phyloP scores from a whole-genome alignment of 768 basidiomycete species.

The Terana coerulea region DNA sequence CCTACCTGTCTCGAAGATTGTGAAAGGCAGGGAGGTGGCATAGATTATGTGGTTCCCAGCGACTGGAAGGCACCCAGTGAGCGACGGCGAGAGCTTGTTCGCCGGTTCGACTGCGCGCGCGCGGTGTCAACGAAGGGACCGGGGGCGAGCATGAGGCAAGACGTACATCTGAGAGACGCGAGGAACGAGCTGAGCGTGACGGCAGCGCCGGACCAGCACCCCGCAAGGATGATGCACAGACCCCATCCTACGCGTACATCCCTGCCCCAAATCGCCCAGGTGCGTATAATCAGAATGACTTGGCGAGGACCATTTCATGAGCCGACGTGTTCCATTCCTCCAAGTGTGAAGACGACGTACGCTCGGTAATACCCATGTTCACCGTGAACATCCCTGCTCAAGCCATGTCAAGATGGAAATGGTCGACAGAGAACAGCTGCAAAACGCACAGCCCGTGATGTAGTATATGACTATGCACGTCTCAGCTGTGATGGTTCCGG shows the following conservation, averaged over 20 bases:
- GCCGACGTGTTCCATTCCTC: not conserved
- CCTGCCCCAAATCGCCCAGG: conserved; percentile 11
- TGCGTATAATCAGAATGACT: conserved; percentile 7
- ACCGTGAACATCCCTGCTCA: not conserved
- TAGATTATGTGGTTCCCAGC: conserved; percentile 4
- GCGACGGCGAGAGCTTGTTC: not conserved
- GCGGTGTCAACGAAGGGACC: not conserved
- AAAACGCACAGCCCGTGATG: not conserved
- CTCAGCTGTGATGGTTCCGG: not conserved
- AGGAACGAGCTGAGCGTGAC: conserved; percentile 4
- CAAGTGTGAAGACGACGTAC: not conserved
- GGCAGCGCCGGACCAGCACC: not conserved
- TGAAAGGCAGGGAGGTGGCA: conserved; percentile 6
- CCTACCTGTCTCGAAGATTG: conserved; percentile 4
- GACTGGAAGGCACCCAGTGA: conserved; percentile 1
- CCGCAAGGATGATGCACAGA: not conserved
- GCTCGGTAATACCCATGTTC: not conserved
- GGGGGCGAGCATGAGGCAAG: not conserved
- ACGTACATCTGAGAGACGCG: conserved; percentile 11
- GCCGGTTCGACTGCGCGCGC: not conserved
- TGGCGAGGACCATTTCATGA: not conserved
- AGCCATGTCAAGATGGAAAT: not conserved
- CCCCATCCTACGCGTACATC: not conserved
- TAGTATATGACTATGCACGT: not conserved
- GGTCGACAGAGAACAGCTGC: not conserved